Evolutionary conservation across 1,284 basidiomycete genomes (phyloP).

Genomic region (Ustilago curta): DNA sequence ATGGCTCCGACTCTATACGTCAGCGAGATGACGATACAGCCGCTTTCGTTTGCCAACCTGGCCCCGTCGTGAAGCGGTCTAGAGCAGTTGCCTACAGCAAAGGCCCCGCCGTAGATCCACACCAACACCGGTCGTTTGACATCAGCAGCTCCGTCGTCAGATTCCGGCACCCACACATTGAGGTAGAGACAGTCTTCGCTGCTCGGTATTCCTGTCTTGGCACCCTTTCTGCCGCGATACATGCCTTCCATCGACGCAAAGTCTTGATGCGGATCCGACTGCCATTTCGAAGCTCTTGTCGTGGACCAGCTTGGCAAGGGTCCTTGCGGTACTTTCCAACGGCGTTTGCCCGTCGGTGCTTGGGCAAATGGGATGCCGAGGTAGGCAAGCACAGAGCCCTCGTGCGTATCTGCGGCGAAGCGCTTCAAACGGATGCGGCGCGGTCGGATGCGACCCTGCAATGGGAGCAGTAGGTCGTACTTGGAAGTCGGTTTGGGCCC

Average conservation of each 20-base stretch:
- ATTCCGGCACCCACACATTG: slow-evolving; percentile 69
- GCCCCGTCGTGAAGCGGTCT: slow-evolving; percentile 31
- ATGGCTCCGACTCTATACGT: slow-evolving; percentile 72
- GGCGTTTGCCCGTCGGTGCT: slow-evolving; percentile 74
- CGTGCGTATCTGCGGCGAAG: slow-evolving; percentile 15
- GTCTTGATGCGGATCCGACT: slow-evolving; percentile 46
- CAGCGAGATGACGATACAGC: slow-evolving; percentile 72
- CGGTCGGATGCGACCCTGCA: slow-evolving; percentile 44
- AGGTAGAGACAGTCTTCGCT: slow-evolving; percentile 74
- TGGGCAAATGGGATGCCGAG: slow-evolving; percentile 78
- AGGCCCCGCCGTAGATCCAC: slow-evolving; percentile 73
- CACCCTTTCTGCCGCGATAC: slow-evolving; percentile 22
- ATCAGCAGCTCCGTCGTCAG: neutral
- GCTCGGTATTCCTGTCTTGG: slow-evolving; percentile 29
- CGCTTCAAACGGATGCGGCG: slow-evolving; percentile 37
- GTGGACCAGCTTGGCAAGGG: slow-evolving; percentile 29
- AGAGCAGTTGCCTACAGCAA: slow-evolving; percentile 55
- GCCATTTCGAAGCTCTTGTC: slow-evolving; percentile 25
- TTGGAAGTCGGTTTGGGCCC: slow-evolving; percentile 10
- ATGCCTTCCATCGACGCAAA: slow-evolving; percentile 43
- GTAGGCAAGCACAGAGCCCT: slow-evolving; percentile 73
- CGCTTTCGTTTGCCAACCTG: slow-evolving; percentile 41
- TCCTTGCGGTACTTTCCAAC: slow-evolving; percentile 75
- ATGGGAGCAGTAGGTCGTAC: slow-evolving; percentile 34
- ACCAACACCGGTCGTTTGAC: slow-evolving; percentile 73